Evolutionary conservation across 2,329 filamentous ascomycete genomes (phyloP).

Genomic region (Botrytis fragariae): DNA sequence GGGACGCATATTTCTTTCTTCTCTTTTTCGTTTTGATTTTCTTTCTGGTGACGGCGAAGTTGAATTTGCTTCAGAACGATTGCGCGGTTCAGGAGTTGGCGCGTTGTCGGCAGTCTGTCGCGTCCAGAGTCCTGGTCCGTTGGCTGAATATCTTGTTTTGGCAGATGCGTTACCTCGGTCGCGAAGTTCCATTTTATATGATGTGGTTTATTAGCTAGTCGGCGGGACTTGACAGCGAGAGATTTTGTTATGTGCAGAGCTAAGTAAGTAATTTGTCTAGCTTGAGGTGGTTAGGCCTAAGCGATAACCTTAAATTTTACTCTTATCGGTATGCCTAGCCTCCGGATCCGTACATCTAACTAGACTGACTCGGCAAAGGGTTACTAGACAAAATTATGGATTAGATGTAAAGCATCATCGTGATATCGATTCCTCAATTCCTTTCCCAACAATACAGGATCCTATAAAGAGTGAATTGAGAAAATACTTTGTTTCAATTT

Average conservation of each 20-base stretch:
- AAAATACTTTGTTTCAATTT: not conserved
- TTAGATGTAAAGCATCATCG: not conserved
- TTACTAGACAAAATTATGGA: not conserved
- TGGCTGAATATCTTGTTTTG: slow-evolving; percentile 14
- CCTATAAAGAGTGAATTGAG: not conserved
- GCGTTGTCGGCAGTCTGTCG: not conserved
- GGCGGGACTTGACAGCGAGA: not conserved
- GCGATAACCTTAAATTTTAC: slow-evolving; percentile 10
- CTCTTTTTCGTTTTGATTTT: slow-evolving; percentile 2
- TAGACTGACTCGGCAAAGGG: not conserved
- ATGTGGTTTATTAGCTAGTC: not conserved
- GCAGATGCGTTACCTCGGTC: not conserved
- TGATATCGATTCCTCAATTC: not conserved
- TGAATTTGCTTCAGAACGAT: slow-evolving; percentile 2
- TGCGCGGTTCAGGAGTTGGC: not conserved
- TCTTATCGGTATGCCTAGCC: slow-evolving; percentile 7
- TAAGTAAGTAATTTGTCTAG: not conserved
- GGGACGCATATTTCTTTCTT: slow-evolving; percentile 3
- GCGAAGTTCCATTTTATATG: slow-evolving; percentile 15
- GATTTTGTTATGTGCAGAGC: slow-evolving; percentile 15
- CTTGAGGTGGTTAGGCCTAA: slow-evolving; percentile 7
- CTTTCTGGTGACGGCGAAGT: not conserved
- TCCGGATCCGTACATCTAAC: not conserved
- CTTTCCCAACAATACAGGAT: not conserved
- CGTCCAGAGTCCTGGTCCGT: slow-evolving; percentile 14